Evolutionary conservation across 805 yeast species (phyloP), one percentile per base, ranked within the genome.

Genomic region (Ogataea trehaloabstinens): DNA sequence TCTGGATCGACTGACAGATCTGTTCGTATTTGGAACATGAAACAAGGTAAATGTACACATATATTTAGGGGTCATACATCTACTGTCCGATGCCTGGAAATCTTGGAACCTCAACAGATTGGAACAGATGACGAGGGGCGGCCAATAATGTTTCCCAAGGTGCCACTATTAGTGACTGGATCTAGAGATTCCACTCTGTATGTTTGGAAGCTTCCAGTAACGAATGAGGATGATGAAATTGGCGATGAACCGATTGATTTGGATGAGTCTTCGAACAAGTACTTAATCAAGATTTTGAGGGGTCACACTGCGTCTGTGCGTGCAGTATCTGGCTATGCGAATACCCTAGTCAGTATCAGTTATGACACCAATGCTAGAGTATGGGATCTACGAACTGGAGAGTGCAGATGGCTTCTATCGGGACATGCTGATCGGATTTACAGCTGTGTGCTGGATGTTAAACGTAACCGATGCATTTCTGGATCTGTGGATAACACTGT

Each of bases 1-100:
- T 85, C 95, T 43, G 99, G 98, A 0, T 84, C 96, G 2, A 91
- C 97, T 0, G 99, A 93, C 63, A 75, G 96, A 50, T 82, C 95
- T 0, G 95, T 93, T 3, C 74, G 99, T 42, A 80, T 93, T 4
- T 93, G 99, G 99, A 87, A 90, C 57, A 79, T 90, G 45, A 73
- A 76, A 40, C 80, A 84, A 17, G 95, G 91, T 2, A 74, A 74
- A 47, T 91, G 98, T 59, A 87, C 97, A 0, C 96, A 91, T 61
- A 78, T 93, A 2, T 88, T 93, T 58, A 72, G 81, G 40, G 97
- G 97, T 0, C 98, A 90, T 55, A 82, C 90, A 0, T 87, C 96
- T 0, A 90, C 98, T 0, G 95, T 90, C 17, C 73, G 98, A 56
- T 91, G 97, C 58, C 69, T 91, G 48, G 96, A 90, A 48, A 84